These are phyloP conservation scores for Oidiodendron maius DNA, from an alignment of 495 filamentous ascomycete genomes.

Conservation along the genomic window DNA sequence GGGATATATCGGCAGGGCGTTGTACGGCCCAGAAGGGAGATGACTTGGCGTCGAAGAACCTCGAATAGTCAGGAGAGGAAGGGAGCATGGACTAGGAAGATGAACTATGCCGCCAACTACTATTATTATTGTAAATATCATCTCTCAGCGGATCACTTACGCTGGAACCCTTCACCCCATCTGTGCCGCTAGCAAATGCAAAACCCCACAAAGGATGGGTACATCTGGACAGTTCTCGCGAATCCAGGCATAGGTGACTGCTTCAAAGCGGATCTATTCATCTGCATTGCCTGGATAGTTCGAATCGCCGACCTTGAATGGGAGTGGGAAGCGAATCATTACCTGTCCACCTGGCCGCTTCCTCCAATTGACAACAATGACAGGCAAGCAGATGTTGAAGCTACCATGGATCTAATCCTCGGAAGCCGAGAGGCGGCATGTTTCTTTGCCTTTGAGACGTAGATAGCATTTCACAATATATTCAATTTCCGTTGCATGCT, in stretches of 20 bases:
- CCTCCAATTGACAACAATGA: not conserved
- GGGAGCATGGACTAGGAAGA: not conserved
- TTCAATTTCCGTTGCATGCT: not conserved
- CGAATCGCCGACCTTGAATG: slow-evolving; percentile 6
- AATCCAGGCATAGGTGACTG: slow-evolving; percentile 3
- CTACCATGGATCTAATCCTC: slow-evolving; percentile 3
- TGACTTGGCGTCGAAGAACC: not conserved
- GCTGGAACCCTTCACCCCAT: not conserved
- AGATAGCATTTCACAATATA: not conserved
- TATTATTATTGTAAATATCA: no score
- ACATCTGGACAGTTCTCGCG: slow-evolving; percentile 6
- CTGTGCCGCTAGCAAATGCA: not conserved
- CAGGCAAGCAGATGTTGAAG: slow-evolving; percentile 8
- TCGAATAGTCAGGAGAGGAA: not conserved
- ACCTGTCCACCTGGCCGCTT: not conserved
- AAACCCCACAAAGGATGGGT: slow-evolving; percentile 7
- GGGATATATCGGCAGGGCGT: not conserved
- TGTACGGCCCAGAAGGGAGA: not conserved
- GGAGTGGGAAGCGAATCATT: slow-evolving; percentile 7
- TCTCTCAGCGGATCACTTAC: not conserved
- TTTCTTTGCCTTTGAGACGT: no score
- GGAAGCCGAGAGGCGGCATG: no score
- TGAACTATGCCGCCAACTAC: not conserved
- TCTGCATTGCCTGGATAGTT: slow-evolving; percentile 3
- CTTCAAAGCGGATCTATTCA: slow-evolving; percentile 12